phyloP scores from a whole-genome alignment of 345 rosid genomes.

The Eucalyptus fibrosa region DNA sequence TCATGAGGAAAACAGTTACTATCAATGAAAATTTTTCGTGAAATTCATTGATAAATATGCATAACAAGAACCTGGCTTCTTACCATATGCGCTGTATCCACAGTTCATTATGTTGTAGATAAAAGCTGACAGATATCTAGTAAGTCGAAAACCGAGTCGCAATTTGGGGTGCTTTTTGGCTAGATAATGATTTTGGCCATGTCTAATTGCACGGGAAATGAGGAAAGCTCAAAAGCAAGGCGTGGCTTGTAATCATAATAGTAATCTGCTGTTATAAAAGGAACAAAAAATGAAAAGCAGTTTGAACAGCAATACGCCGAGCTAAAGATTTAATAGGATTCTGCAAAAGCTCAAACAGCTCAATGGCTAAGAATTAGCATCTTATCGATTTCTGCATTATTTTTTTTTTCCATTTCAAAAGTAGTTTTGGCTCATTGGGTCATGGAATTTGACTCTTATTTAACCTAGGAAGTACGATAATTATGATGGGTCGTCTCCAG shows the following conservation, averaged over 20 bases:
- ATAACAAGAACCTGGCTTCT: neutral
- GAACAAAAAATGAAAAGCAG: neutral
- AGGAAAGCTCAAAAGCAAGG: slow-evolving; percentile 1
- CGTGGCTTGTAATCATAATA: neutral
- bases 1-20: neutral
- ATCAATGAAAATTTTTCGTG: accelerated
- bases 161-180: neutral
- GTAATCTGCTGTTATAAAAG: neutral
- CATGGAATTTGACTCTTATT: neutral
- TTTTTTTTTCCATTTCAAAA: neutral
- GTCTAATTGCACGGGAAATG: slow-evolving; percentile 9
- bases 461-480: neutral
- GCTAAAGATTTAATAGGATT: neutral
- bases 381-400: neutral
- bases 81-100: neutral
- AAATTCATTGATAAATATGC: neutral
- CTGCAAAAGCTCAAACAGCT: neutral
- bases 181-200: slow-evolving; percentile 25
- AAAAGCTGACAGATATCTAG: neutral
- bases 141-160: neutral
- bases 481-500: neutral
- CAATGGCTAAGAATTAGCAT: neutral
- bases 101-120: neutral
- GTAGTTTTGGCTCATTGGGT: neutral
- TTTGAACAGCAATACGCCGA: neutral